These are phyloP conservation scores for Coemansia sp. DNA, from an alignment of 192 early-diverging fungal species.

Conservation along the genomic window DNA sequence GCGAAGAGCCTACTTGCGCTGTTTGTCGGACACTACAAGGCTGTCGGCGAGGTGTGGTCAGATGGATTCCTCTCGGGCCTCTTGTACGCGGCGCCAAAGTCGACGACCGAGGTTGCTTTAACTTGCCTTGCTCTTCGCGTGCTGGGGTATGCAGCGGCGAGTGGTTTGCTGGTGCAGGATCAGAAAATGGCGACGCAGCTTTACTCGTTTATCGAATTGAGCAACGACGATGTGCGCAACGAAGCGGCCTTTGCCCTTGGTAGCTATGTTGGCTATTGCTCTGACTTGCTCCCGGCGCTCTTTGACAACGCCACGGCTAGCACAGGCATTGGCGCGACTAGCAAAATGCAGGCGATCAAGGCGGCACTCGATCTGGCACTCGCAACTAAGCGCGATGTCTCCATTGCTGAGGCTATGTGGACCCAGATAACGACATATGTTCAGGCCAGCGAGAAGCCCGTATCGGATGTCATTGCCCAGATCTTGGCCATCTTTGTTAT, in stretches of 20 bases:
- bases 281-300: conserved; percentile 27
- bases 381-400: conserved; percentile 8
- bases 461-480: conserved; percentile 45
- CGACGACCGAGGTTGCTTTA: conserved; percentile 15
- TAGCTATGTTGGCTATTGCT: conserved; percentile 25
- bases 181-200: conserved; percentile 16
- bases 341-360: conserved; percentile 38
- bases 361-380: conserved; percentile 28
- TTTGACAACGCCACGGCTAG: conserved; percentile 24
- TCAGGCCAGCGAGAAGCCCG: conserved; percentile 8
- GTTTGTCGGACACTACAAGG: conserved; percentile 24
- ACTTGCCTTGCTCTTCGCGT: conserved; percentile 40
- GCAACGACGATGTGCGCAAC: conserved; percentile 35
- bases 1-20: conserved; percentile 41
- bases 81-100: conserved; percentile 7
- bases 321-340: conserved; percentile 4
- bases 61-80: conserved; percentile 21
- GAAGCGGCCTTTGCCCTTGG: conserved; percentile 48
- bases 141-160: conserved; percentile 30
- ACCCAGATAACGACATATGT: conserved; percentile 16
- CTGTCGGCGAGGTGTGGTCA: conserved; percentile 25
- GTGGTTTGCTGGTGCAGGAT: conserved; percentile 16
- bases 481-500: conserved; percentile 28
- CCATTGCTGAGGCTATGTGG: conserved; percentile 23
- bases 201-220: conserved; percentile 15